These are phyloP conservation scores for Glonium stellatum DNA, from an alignment of 495 filamentous ascomycete genomes.

Conservation along the genomic window DNA sequence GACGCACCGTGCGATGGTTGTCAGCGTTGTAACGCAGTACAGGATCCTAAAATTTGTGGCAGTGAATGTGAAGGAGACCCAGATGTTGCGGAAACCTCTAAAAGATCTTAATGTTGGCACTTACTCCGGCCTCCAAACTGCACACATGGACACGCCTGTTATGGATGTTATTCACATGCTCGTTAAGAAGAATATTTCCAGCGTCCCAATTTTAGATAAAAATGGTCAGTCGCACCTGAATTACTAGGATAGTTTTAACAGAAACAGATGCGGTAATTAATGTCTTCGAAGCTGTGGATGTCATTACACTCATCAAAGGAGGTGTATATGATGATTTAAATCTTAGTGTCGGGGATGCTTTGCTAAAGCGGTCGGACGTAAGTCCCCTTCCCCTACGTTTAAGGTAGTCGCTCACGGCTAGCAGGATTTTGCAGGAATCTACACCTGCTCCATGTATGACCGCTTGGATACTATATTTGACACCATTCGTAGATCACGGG, in stretches of 20 bases:
- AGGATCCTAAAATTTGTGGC: slow-evolving; percentile 97
- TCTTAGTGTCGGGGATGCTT: slow-evolving; percentile 79
- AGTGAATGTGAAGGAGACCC: slow-evolving; percentile 89
- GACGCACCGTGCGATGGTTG: slow-evolving; percentile 83
- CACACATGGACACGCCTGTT: slow-evolving; percentile 85
- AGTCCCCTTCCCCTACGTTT: slow-evolving; percentile 17
- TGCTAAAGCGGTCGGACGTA: slow-evolving; percentile 78
- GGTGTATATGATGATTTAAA: slow-evolving; percentile 86
- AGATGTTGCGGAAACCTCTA: slow-evolving; percentile 80
- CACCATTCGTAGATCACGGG: slow-evolving; percentile 87
- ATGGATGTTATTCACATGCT: slow-evolving; percentile 94
- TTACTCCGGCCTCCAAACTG: slow-evolving; percentile 71
- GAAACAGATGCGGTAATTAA: slow-evolving; percentile 71
- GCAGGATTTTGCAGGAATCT: slow-evolving; percentile 90
- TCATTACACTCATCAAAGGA: slow-evolving; percentile 91
- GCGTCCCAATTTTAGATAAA: slow-evolving; percentile 84
- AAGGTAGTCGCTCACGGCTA: slow-evolving; percentile 14
- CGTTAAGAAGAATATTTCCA: slow-evolving; percentile 87
- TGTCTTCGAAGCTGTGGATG: slow-evolving; percentile 96
- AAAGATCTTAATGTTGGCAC: slow-evolving; percentile 81
- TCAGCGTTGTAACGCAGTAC: slow-evolving; percentile 96
- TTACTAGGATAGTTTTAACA: slow-evolving; percentile 1
- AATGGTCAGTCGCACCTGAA: slow-evolving; percentile 47
- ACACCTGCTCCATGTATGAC: slow-evolving; percentile 88
- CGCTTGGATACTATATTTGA: slow-evolving; percentile 93